Evolutionary conservation across 2,329 filamentous ascomycete genomes (phyloP).

Genomic region (Westerdykella sp.): DNA sequence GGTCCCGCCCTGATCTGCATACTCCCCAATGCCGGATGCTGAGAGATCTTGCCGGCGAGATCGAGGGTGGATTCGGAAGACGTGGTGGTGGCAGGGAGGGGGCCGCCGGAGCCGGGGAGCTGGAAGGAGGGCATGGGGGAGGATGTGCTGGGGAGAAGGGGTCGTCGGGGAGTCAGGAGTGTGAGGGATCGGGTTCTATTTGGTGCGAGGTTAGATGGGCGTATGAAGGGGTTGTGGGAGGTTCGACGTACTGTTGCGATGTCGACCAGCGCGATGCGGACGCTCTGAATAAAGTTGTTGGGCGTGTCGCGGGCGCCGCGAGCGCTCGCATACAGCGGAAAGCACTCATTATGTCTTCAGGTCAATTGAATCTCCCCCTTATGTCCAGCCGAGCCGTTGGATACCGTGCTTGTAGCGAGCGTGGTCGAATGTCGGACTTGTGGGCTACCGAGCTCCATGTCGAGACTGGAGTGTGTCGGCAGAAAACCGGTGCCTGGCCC

Average conservation of each 20-base stretch:
- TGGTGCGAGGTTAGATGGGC: background rate
- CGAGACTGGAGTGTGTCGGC: too few relatives aligned
- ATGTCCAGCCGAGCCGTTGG: slow-evolving; percentile 3
- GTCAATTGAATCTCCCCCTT: background rate
- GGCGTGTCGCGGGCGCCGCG: slow-evolving; percentile 15
- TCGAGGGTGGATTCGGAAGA: slow-evolving; percentile 23
- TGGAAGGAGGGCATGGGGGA: slow-evolving; percentile 11
- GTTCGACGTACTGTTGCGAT: slow-evolving; percentile 15
- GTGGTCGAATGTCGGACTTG: background rate
- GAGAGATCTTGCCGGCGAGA: slow-evolving; percentile 30
- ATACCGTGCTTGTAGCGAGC: background rate
- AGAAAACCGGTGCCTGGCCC: slow-evolving; percentile 7
- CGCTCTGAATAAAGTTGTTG: slow-evolving; percentile 17
- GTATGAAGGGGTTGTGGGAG: background rate
- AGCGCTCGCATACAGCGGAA: slow-evolving; percentile 25
- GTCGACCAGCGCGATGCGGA: slow-evolving; percentile 11
- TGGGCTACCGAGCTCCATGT: background rate
- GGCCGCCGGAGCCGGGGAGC: slow-evolving; percentile 15
- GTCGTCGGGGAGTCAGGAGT: slow-evolving; percentile 1
- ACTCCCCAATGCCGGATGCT: slow-evolving; percentile 30
- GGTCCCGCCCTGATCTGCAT: slow-evolving; percentile 43
- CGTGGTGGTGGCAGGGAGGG: slow-evolving; percentile 8
- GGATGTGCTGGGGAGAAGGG: background rate
- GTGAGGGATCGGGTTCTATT: background rate
- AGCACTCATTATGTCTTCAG: slow-evolving; percentile 26